phyloP scores from a whole-genome alignment of 257 asterid species.

The Scutellaria minor region DNA sequence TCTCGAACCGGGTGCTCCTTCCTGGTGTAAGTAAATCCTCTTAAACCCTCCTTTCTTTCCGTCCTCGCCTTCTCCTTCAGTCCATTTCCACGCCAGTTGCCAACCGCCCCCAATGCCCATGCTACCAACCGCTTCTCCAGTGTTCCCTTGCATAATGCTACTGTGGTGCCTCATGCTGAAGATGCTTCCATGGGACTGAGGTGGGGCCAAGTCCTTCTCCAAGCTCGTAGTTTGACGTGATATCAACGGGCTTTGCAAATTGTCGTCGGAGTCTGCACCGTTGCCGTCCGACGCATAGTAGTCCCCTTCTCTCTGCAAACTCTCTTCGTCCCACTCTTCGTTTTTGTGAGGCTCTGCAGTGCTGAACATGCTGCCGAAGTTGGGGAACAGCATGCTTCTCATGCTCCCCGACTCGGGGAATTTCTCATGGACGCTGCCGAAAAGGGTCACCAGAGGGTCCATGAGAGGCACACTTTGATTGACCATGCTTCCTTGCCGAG shows the following conservation, averaged over 20 bases:
- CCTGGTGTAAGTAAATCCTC: constrained; percentile 75
- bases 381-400: constrained; percentile 87
- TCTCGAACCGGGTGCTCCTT: constrained; percentile 53
- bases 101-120: constrained; percentile 86
- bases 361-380: constrained; percentile 89
- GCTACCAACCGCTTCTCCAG: constrained; percentile 51
- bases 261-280: constrained; percentile 54
- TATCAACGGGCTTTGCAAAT: constrained; percentile 70
- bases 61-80: constrained; percentile 67
- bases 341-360: constrained; percentile 56
- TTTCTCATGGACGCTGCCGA: constrained; percentile 82
- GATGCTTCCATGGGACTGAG: constrained; percentile 52
- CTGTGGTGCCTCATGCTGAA: constrained; percentile 56
- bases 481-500: constrained; percentile 72
- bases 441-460: constrained; percentile 84
- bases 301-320: constrained; percentile 64
- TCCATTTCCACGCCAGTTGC: constrained; percentile 87
- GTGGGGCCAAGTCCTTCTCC: constrained; percentile 54
- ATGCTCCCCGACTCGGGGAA: constrained; percentile 68
- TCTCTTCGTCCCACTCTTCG: constrained; percentile 83
- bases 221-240: constrained; percentile 72
- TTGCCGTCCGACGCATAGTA: constrained; percentile 47
- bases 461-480: constrained; percentile 56
- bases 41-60: constrained; percentile 71
- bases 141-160: constrained; percentile 54